Evolutionary conservation across 2,329 filamentous ascomycete species (phyloP), one percentile per base, ranked within the genome.

Genomic region (Ophiostoma sp.): DNA sequence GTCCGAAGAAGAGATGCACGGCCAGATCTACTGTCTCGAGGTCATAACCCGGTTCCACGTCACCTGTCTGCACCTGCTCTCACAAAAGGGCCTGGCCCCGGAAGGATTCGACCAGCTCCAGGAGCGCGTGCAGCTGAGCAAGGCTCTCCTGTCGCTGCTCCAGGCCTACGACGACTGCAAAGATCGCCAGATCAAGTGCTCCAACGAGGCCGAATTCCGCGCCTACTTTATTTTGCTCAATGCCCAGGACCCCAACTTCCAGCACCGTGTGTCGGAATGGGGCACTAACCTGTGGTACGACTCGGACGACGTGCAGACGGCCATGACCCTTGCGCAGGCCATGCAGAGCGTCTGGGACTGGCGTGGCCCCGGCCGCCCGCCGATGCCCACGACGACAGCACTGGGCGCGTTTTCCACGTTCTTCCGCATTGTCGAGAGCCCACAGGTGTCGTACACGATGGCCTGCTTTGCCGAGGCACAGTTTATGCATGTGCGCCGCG

Each of bases 381-480:
- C 78, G 0, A 81, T 83, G 0, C 81, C 82, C 1, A 78, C 84
- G 23, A 82, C 84, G 13, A 76, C 83, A 33, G 83, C 85, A 1
- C 79, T 84, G 57, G 82, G 82, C 27, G 81, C 81, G 6, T 85
- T 83, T 64, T 79, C 81, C 33, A 82, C 84, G 23, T 89, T 85
- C 76, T 89, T 90, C 75, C 81, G 83, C 33, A 87, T 90, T 67
- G 80, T 90, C 36, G 81, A 86, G 73, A 82, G 84, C 57, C 79
- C 81, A 0, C 78, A 80, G 20, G 84, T 89, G 2, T 90, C 88
- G 0, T 90, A 90, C 75, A 89, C 87, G 0, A 89, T 90, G 86
- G 88, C 87, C 17, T 90, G 88, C 74, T 85, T 90, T 72, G 87
- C 87, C 7, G 88, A 90, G 75, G 85, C 88, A n/a, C 87, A 89